Base-by-base conservation (phyloP, 805 yeast genomes). In the Spathaspora girioi region DNA sequence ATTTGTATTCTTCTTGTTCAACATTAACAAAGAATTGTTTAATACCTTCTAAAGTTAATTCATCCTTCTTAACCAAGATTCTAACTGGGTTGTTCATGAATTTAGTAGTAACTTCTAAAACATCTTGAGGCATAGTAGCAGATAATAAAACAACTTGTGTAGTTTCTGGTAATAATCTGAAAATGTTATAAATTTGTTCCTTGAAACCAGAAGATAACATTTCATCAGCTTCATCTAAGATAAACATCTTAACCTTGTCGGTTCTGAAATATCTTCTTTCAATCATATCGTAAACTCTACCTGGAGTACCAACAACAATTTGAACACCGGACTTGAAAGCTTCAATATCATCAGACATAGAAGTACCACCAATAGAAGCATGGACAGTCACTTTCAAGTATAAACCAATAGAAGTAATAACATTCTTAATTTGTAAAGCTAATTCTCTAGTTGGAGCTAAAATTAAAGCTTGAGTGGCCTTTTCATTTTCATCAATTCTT, bases 221-320 rank as follows among this genome's bases (percentile, higher is more conserved):
- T 80, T 94, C 98, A 80, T 93, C 99, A 65, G 98, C 98, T 79
- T 93, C 99, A 77, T 93, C 99, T 66, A 94, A 80, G 68, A 93
- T 85, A 76, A 94, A 83, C 96, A 94, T 90, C 79, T 91, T 90
- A 65, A 94, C 80, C 71, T 85, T 80, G 63, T 89, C 82, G 57
- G 96, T 86, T 68, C 77, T 84, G 73, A 94, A 84, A 75, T 78
- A 79, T 65, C 96, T 81, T 70, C 97, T 84, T 74, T 89, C 88
- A 68, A 94, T 92, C 93, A 94, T 90, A 73, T 94, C 98, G 65
- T 78, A 82, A 58, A 94, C 97, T 77, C 99, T 85, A 67, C 99
- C 99, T 62, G 99, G 99, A 54, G 99, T 94, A 68, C 98, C 99
- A 64, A 91, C 93, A 53, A 94, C 96, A 53, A 93, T 81, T 76